Evolutionary conservation across 495 filamentous ascomycete genomes (phyloP).

Genomic region (Aspergillus homomorphus): DNA sequence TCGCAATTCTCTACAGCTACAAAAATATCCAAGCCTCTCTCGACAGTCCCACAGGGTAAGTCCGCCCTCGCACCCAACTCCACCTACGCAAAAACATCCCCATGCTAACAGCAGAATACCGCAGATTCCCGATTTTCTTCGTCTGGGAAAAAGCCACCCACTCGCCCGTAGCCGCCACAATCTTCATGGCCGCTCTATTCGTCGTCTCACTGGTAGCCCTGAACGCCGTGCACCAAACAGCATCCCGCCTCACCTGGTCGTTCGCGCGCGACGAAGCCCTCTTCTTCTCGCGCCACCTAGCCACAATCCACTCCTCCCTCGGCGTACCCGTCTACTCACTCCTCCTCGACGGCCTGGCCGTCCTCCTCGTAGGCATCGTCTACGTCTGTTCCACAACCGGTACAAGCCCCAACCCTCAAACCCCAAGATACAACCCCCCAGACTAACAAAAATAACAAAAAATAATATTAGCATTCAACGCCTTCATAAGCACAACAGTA

Average conservation of each 20-base stretch:
- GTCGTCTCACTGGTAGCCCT: conserved; percentile 29
- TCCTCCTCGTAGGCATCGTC: conserved; percentile 28
- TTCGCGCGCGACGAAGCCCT: conserved; percentile 41
- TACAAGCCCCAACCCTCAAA: no score
- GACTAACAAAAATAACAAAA: background rate
- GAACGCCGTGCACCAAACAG: conserved; percentile 37
- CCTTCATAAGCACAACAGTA: conserved; percentile 26
- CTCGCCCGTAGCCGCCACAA: conserved; percentile 30
- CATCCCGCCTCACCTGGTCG: conserved; percentile 43
- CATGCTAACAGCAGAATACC: conserved; percentile 14
- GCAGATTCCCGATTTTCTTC: conserved; percentile 28
- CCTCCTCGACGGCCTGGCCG: conserved; percentile 23
- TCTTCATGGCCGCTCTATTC: conserved; percentile 31
- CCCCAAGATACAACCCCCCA: no score
- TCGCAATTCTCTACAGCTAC: conserved; percentile 32
- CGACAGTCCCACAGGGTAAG: conserved; percentile 26
- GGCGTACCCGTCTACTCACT: conserved; percentile 27
- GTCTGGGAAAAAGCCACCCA: conserved; percentile 34
- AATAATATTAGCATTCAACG: conserved; percentile 36
- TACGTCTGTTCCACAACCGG: conserved; percentile 31
- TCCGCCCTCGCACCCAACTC: background rate
- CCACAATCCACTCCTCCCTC: conserved; percentile 17
- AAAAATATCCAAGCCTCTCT: conserved; percentile 22
- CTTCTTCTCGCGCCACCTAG: conserved; percentile 24
- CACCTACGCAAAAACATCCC: conserved; percentile 13